Conservation (phyloP, 2,329 filamentous ascomycete species). For the Aspergillus fischeri region DNA sequence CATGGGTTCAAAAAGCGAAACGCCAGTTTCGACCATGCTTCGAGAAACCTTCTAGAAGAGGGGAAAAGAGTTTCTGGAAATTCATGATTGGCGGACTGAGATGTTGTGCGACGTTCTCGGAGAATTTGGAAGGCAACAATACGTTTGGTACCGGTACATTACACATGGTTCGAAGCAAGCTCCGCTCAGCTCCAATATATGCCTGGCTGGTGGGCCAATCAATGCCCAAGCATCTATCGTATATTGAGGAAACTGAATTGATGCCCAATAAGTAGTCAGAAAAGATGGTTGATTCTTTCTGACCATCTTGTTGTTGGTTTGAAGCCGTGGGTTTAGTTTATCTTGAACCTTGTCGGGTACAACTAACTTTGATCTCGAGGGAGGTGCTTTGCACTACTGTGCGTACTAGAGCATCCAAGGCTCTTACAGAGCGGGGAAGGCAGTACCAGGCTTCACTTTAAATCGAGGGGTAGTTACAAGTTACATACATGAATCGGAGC, state of each 20-base stretch:
- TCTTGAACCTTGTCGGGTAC: neutral
- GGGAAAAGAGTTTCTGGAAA: neutral
- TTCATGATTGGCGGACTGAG: neutral
- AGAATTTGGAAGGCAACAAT: neutral
- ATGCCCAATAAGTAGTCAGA: neutral
- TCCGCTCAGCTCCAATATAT: neutral
- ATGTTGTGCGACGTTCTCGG: neutral
- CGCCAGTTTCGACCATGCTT: neutral
- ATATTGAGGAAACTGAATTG: neutral
- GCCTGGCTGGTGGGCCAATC: neutral
- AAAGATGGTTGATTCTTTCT: neutral
- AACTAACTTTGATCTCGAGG: neutral
- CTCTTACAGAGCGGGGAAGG: neutral
- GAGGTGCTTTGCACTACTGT: neutral
- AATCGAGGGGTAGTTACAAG: neutral
- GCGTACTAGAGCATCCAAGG: too few relatives aligned
- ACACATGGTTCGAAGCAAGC: neutral
- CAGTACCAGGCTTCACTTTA: neutral
- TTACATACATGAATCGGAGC: constrained; percentile 4
- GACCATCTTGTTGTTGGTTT: neutral
- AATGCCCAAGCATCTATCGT: neutral
- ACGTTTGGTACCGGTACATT: neutral
- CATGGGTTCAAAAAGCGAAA: neutral
- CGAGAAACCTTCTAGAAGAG: constrained; percentile 17
- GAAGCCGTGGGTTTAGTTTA: neutral